Base-by-base conservation (phyloP, 306 rosid genomes). In the Sicyos edulis region DNA sequence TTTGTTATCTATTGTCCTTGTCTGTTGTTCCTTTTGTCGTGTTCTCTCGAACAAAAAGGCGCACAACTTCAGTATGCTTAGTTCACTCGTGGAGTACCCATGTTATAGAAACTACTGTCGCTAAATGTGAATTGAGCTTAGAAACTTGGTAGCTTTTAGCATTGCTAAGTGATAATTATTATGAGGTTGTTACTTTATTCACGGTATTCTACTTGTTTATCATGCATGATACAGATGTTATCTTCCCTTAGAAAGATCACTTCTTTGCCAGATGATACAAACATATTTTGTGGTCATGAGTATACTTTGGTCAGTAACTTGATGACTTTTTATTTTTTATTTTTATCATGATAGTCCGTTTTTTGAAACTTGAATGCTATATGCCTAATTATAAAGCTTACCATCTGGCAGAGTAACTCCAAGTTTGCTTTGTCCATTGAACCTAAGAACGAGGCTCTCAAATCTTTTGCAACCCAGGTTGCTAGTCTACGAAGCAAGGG, bases 391-490 rank as follows among this genome's bases (percentile, higher is more conserved):
- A 73, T 62, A 65, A 34, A 14, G 80, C 21, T 64, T 40, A 71
- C 54, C 71, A 60, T 59, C 78, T 80, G 71, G 62, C 92, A 93
- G 99, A 85, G 85, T 75, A 88, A 91, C 84, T 82, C 91, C 11
- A 88, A 88, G 88, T 93, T 93, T 76, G 97, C 97, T 45, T 80
- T 93, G 82, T 89, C 89, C 40, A 73, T 93, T 75, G 99, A 93
- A 76, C 97, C 97, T 13, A 73, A 80, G 76, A 93, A 93, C 76
- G 84, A 87, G 84, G 92, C 88, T 78, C 96, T 93, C 75, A 88
- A 82, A 70, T 88, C 91, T 55, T 93, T 88, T 82, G 96, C 87
- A 52, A 79, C 89, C 53, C 84, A 81, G 56, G 84, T 93, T 54
- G 82, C 84, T 59, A 88, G 87, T 79, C 88, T 89, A 76, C 81